These are phyloP conservation scores for Solanum paucissectum DNA, from an alignment of 257 asterid genomes.

Conservation along the genomic window DNA sequence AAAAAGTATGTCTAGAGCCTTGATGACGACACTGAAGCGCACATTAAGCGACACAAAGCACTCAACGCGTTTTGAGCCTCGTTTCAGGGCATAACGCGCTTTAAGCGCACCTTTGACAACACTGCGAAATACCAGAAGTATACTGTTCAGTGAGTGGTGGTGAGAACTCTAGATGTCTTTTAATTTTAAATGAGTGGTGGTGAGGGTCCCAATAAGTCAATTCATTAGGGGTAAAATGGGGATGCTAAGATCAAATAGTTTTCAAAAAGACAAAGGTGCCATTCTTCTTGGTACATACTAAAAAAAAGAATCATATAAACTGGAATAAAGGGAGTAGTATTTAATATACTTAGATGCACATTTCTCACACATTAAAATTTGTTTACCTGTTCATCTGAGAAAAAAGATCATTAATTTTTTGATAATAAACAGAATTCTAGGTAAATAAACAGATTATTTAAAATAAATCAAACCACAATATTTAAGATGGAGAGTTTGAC, in stretches of 20 bases:
- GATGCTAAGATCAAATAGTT: not conserved
- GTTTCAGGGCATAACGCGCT: too few relatives aligned
- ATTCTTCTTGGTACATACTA: not conserved
- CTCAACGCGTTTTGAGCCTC: too few relatives aligned
- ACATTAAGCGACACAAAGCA: too few relatives aligned
- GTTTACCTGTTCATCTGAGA: not conserved
- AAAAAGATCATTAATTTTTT: not conserved
- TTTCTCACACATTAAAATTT: not conserved
- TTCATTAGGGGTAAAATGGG: not conserved
- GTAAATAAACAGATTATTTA: not conserved
- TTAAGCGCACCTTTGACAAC: too few relatives aligned
- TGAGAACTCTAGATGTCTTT: not conserved
- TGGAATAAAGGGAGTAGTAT: not conserved
- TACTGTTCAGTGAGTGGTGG: not conserved
- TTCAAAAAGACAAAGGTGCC: not conserved
- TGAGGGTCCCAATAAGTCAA: not conserved
- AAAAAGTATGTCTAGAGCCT: too few relatives aligned
- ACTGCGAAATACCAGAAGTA: not conserved
- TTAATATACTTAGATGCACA: not conserved
- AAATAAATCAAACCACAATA: not conserved
- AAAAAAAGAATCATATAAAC: not conserved
- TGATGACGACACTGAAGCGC: too few relatives aligned
- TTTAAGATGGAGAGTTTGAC: constrained; percentile 3
- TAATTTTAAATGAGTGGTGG: not conserved
- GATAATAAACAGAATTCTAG: not conserved